A percentile compares a stretch with the other conserved stretches of the same genome.
These are phyloP conservation scores for Entonaema liquescens DNA, from an alignment of 495 filamentous ascomycete genomes.

Conservation along the genomic window DNA sequence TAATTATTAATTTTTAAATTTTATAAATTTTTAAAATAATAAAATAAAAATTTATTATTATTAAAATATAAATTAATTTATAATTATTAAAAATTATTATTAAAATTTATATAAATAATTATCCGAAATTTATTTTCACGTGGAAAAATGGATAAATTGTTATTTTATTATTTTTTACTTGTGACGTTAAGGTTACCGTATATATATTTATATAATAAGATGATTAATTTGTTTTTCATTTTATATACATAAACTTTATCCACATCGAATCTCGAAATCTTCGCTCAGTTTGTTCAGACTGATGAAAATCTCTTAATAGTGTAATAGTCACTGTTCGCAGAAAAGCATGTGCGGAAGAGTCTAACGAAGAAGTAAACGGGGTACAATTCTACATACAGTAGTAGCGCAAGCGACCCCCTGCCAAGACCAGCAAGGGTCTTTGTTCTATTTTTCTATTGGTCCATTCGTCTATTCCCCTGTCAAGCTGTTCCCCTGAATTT, in stretches of 20 bases:
- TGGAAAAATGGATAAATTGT: too few species aligned
- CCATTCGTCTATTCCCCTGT: too few species aligned
- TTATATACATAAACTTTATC: background rate
- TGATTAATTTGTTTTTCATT: slow-evolving; percentile 2
- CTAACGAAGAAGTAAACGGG: background rate
- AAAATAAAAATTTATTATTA: too few species aligned
- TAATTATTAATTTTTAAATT: too few species aligned
- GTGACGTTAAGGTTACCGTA: background rate
- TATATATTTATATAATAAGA: background rate
- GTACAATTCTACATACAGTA: background rate
- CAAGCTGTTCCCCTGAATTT: slow-evolving; percentile 33
- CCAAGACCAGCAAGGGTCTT: slow-evolving; percentile 26
- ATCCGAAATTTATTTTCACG: too few species aligned
- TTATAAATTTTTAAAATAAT: too few species aligned
- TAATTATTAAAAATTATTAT: too few species aligned
- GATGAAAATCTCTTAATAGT: slow-evolving; percentile 1
- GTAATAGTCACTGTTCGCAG: background rate
- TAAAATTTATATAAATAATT: too few species aligned
- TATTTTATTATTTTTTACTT: too few species aligned
- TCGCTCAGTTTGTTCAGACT: background rate
- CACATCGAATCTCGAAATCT: background rate
- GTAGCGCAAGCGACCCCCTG: slow-evolving; percentile 26
- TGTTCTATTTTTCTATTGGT: too few species aligned
- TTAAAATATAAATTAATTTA: too few species aligned
- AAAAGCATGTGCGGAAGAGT: slow-evolving; percentile 3